Conservation (phyloP, 2,329 filamentous ascomycete species). For the Xylaria sp. region DNA sequence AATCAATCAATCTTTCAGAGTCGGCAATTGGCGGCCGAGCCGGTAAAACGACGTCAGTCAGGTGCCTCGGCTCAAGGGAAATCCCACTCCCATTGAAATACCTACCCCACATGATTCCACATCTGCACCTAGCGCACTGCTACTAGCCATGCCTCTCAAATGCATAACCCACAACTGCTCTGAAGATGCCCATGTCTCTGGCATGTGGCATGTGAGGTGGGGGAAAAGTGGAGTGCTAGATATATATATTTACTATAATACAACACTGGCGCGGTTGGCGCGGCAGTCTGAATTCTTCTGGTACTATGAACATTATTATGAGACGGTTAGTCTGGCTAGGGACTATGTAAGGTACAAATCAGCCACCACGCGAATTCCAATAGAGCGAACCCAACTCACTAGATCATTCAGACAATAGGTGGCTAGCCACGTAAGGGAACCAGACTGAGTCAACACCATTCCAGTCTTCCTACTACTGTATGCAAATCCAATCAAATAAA, state of each 20-base stretch:
- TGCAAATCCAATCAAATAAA: too few species aligned
- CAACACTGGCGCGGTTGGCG: slow-evolving; percentile 1
- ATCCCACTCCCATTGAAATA: slow-evolving; percentile 4
- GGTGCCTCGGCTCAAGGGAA: slow-evolving; percentile 31
- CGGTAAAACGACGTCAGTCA: slow-evolving; percentile 27
- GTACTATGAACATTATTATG: too few species aligned
- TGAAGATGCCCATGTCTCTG: background rate
- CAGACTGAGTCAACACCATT: background rate
- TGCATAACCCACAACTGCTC: background rate
- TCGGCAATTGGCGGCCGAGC: slow-evolving; percentile 35
- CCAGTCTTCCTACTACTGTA: background rate
- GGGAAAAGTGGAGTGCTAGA: background rate
- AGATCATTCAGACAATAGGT: too few species aligned
- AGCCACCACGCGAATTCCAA: too few species aligned
- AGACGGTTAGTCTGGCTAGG: too few species aligned
- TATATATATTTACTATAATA: too few species aligned
- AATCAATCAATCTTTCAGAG: background rate
- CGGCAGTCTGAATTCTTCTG: slow-evolving; percentile 6
- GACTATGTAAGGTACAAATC: too few species aligned
- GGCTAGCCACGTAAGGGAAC: too few species aligned
- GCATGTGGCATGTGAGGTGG: slow-evolving; percentile 21
- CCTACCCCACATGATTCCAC: too few species aligned
- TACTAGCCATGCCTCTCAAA: background rate
- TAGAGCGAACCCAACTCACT: too few species aligned
- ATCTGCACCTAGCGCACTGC: too few species aligned